Evolutionary conservation across 176 grass and related monocot genomes (phyloP).

Genomic region (Miscanthus lutarioriparius): DNA sequence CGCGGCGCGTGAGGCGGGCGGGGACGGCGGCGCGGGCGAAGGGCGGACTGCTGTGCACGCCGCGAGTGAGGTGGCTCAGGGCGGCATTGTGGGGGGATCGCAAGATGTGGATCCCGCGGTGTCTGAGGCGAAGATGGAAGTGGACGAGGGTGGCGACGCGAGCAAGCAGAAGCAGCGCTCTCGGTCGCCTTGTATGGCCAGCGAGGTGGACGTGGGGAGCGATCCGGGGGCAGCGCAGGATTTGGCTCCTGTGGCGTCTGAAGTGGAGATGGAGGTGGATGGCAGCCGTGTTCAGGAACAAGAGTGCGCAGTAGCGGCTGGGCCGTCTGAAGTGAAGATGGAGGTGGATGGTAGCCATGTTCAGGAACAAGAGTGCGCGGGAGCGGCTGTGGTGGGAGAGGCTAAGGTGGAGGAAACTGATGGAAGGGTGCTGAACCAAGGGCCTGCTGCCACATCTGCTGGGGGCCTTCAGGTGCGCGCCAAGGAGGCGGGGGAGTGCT

Average conservation of each 20-base stretch:
- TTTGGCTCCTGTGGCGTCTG: not conserved
- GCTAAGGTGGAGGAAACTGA: not conserved
- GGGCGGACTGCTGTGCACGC: not conserved
- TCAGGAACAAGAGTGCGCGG: not conserved
- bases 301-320: not conserved
- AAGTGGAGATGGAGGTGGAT: constrained; percentile 6
- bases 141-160: not conserved
- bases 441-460: not conserved
- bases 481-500: constrained; percentile 29
- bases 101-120: not conserved
- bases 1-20: not conserved
- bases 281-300: not conserved
- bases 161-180: not conserved
- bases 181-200: not conserved
- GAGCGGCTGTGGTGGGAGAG: not conserved
- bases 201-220: not conserved
- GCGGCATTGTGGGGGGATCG: not conserved
- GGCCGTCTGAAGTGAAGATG: not conserved
- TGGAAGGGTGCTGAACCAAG: constrained; percentile 11
- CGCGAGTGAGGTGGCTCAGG: not conserved
- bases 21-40: not conserved
- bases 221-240: not conserved
- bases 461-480: not conserved
- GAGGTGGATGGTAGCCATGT: not conserved
- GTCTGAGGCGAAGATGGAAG: not conserved